A percentile compares a stretch with the other conserved stretches of the same genome.
Evolutionary conservation across 2,329 filamentous ascomycete species (phyloP).

Genomic region (Fusarium oligoseptatum): DNA sequence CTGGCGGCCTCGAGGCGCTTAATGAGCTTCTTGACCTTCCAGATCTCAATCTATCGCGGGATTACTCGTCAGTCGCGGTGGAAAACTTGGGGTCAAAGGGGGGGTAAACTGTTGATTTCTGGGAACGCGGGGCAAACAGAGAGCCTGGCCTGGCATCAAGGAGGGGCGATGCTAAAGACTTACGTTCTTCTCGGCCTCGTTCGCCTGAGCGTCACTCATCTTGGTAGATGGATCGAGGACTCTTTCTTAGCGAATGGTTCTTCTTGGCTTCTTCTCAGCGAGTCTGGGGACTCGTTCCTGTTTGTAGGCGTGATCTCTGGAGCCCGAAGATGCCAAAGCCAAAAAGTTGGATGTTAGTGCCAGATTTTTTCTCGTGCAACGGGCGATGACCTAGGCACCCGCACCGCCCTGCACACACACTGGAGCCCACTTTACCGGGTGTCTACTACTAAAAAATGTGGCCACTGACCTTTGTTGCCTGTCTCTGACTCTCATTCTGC

Average conservation of each 20-base stretch:
- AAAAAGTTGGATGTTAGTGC: constrained; percentile 50
- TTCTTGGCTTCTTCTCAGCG: constrained; percentile 42
- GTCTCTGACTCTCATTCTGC: constrained; percentile 2
- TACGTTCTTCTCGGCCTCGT: constrained; percentile 97
- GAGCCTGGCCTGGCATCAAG: constrained; percentile 27
- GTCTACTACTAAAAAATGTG: constrained; percentile 10
- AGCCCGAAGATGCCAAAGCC: constrained; percentile 39
- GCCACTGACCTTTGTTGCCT: neutral
- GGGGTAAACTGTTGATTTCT: constrained; percentile 19
- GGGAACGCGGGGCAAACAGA: constrained; percentile 48
- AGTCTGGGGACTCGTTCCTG: constrained; percentile 37
- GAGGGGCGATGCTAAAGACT: constrained; percentile 51
- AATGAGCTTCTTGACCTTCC: constrained; percentile 99
- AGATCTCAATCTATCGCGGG: constrained; percentile 74
- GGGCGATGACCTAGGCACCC: constrained; percentile 43
- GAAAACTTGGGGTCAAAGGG: constrained; percentile 13
- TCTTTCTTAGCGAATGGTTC: constrained; percentile 38
- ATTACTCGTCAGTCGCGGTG: constrained; percentile 35
- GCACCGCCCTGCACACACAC: constrained; percentile 6
- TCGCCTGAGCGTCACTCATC: constrained; percentile 89
- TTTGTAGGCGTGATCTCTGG: constrained; percentile 36
- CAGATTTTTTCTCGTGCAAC: constrained; percentile 50
- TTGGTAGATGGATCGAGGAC: constrained; percentile 59
- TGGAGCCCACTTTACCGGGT: constrained; percentile 25
- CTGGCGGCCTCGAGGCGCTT: constrained; percentile 97